Base-by-base conservation (phyloP, 148 eudicot genomes). In the Fallopia convolvulus region DNA sequence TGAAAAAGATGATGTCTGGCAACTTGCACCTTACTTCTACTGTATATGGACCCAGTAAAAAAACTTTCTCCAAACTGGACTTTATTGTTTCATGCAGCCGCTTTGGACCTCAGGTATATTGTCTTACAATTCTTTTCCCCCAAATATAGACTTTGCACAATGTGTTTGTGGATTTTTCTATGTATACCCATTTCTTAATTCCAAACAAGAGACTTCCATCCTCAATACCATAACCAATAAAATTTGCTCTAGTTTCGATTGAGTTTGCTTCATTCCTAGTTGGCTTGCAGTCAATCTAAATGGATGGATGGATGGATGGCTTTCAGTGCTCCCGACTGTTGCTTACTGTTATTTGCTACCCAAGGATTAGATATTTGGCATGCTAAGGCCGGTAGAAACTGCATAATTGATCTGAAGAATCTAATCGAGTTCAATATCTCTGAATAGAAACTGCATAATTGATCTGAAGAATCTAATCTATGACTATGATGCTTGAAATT, bases 31-130 rank as follows among this genome's bases (percentile, higher is more conserved):
- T 77, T 75, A 88, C 89, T 65, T 76, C 94, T 50, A 60, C 79
- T 74, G 78, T 80, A 72, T 80, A 80, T 18, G 77, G 83, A 70
- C 74, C 74, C 80, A 76, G 79, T 50, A 50, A 75, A 17, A 78
- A 75, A 66, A 33, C 84, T 58, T 81, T 79, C 56, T 52, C 79
- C 30, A 90, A 86, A 80, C 95, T 91, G 11, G 75, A 74, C 68
- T 89, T 92, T 72, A 63, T 95, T 81, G 99, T 89, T 77, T 95
- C 97, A 61, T 90, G 99, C 82, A 95, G 96, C 76, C 72, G 80
- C 61, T 95, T 95, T 83, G 97, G 99, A 78, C 92, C 92, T 44
- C 81, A 90, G 97, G 99, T 94, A 88, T 75, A 88, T 75, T 46
- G 40, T 66, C 76, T 48, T 17, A 46, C 75, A 75, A 1, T 18